phyloP scores from a whole-genome alignment of 2,329 filamentous ascomycete genomes.

The Ophiostoma himal-ulmi region DNA sequence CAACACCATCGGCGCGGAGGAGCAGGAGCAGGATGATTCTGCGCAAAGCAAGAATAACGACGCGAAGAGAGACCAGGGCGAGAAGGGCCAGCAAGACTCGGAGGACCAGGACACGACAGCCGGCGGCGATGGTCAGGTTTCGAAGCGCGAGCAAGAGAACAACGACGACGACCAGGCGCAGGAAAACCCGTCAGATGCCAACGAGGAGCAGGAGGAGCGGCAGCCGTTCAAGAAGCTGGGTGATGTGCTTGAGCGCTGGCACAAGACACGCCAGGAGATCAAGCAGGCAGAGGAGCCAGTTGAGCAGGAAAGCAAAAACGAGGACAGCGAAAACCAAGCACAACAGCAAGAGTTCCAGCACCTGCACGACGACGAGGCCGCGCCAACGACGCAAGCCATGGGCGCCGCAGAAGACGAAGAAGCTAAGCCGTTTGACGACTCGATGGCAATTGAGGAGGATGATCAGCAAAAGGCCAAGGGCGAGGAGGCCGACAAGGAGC shows the following conservation, averaged over 20 bases:
- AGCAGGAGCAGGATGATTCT: constrained; percentile 23
- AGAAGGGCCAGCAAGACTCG: constrained; percentile 58
- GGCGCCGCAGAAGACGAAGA: constrained; percentile 83
- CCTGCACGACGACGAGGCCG: constrained; percentile 72
- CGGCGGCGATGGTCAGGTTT: constrained; percentile 56
- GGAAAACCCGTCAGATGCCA: constrained; percentile 35
- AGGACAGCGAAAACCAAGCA: constrained; percentile 57
- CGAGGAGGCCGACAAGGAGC: constrained; percentile 36
- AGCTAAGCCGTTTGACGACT: constrained; percentile 69
- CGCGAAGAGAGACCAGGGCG: constrained; percentile 60
- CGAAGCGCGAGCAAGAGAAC: constrained; percentile 40
- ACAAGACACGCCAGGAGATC: constrained; percentile 81
- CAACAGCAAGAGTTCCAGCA: constrained; percentile 86
- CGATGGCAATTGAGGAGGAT: constrained; percentile 73
- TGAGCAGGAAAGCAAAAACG: constrained; percentile 14
- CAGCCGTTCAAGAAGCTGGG: constrained; percentile 92
- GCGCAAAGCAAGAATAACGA: constrained; percentile 41
- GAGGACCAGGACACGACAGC: constrained; percentile 50
- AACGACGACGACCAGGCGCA: constrained; percentile 39
- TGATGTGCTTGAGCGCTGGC: constrained; percentile 88
- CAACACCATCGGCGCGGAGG: constrained; percentile 39
- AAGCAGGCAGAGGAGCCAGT: constrained; percentile 41
- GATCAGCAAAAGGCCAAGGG: constrained; percentile 6
- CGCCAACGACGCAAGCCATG: constrained; percentile 84
- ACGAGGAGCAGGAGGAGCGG: constrained; percentile 34